Percentiles rank a stretch among this genome's conserved stretches.
Conservation (phyloP, 1,284 basidiomycete genomes). For the Hypsizygus ulmarius region DNA sequence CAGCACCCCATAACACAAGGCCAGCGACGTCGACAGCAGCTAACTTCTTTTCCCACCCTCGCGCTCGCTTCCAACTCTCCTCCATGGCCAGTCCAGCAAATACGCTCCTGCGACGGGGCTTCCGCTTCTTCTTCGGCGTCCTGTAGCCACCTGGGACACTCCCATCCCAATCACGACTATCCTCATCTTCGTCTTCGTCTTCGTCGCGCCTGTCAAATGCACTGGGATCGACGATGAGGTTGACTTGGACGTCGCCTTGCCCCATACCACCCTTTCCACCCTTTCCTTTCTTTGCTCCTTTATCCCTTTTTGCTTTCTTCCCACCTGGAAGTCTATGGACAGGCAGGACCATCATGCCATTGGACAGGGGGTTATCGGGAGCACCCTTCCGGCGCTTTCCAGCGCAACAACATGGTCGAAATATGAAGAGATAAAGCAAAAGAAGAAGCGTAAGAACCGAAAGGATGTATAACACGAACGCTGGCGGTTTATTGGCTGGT, state of each 20-base stretch:
- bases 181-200: conserved; percentile 15
- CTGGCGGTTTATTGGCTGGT: conserved; percentile 51
- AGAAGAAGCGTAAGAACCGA: conserved; percentile 52
- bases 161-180: conserved; percentile 25
- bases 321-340: conserved; percentile 44
- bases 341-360: conserved; percentile 67
- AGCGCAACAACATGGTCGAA: conserved; percentile 54
- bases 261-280: conserved; percentile 19
- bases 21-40: conserved; percentile 47
- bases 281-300: conserved; percentile 37
- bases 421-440: conserved; percentile 52
- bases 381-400: conserved; percentile 26
- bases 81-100: conserved; percentile 65
- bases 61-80: conserved; percentile 55
- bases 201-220: conserved; percentile 41
- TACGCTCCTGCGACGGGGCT: conserved; percentile 44
- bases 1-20: conserved; percentile 55
- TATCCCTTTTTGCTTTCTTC: conserved; percentile 27
- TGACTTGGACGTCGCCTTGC: conserved; percentile 57
- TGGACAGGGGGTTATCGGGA: conserved; percentile 29
- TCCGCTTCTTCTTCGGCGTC: conserved; percentile 23
- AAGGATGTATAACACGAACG: conserved; percentile 56
- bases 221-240: conserved; percentile 66
- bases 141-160: conserved; percentile 22
- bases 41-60: conserved; percentile 51